A percentile compares a stretch with the other conserved stretches of the same genome.
phyloP scores from a whole-genome alignment of 768 basidiomycete species.

The Pulveroboletus sp. region DNA sequence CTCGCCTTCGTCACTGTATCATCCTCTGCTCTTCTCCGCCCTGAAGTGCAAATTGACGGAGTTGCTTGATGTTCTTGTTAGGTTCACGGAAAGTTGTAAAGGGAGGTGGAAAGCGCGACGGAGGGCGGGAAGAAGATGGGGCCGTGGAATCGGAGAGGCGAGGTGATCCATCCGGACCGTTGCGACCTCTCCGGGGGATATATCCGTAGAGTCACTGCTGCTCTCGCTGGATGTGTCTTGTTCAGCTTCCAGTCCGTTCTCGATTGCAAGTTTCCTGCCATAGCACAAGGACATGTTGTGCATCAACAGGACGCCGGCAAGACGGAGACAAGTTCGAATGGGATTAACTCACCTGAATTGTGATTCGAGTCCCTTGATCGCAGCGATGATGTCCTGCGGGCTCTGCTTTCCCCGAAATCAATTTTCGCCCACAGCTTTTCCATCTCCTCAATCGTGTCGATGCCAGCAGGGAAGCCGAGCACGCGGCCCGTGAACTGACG shows the following conservation, averaged over 20 bases:
- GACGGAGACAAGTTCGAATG: background rate
- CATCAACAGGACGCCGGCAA: background rate
- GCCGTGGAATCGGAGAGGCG: background rate
- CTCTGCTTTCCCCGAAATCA: slow-evolving; percentile 24
- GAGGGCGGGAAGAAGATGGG: background rate
- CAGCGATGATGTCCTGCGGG: slow-evolving; percentile 1
- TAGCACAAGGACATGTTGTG: background rate
- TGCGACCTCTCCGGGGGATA: background rate
- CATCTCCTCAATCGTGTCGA: slow-evolving; percentile 31
- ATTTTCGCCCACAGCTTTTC: slow-evolving; percentile 30
- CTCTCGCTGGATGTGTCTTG: background rate
- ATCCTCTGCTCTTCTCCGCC: slow-evolving; percentile 45
- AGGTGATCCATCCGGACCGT: background rate
- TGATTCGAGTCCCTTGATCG: background rate
- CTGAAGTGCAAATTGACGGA: slow-evolving; percentile 45
- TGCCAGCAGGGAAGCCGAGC: slow-evolving; percentile 47
- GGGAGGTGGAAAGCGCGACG: slow-evolving; percentile 15
- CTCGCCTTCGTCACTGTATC: too few relatives aligned
- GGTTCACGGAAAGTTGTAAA: slow-evolving; percentile 34
- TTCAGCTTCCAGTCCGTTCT: background rate
- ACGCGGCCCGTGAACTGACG: slow-evolving; percentile 49
- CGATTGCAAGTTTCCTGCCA: background rate
- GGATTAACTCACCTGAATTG: slow-evolving; percentile 3
- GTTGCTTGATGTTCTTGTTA: slow-evolving; percentile 31
- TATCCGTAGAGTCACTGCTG: background rate